Evolutionary conservation across 139 green algal genomes (phyloP), one percentile per base, ranked within the genome.

Genomic region (Chlamydomonas sp.): DNA sequence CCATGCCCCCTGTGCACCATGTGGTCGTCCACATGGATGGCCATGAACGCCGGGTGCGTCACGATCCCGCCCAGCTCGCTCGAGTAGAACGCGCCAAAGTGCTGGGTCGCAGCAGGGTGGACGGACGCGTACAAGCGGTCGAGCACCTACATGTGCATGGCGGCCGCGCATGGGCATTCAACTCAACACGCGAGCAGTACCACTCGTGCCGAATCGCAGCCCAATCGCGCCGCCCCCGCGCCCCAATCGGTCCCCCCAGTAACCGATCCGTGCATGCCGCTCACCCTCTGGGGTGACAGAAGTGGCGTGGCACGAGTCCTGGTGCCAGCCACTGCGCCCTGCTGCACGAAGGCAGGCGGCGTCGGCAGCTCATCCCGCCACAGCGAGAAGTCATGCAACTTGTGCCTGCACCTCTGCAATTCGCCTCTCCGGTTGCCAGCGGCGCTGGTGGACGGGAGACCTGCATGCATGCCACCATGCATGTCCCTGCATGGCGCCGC

Each of bases 1-100:
- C 72, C 87, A 61, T 97, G 87, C 5, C 92, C 92, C 2, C 71
- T 73, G 77, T 94, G 85, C 10, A 93, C 74, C 78, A 96, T 86
- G 74, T 96, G 91, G 75, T 98, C 93, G 72, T 97, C 90, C 20
- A 95, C 63, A 57, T 83, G 76, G 31, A 94, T 65, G 2, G 88
- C 60, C 85, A 95, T 92, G 22, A 90, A 70, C 3, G 73, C 79
- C 0, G 90, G 87, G 30, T 96, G 79, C 1, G 79, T 92, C 0
- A 89, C 73, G 28, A 96, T 94, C 63, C 88, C 90, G 30, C 84
- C 83, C 30, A 92, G 65, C 58, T 89, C 84, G 43, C 69, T 87
- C 33, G 79, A 89, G 76, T 87, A 96, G 69, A 96, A 93, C 22
- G 90, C 68, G 1, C 61, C 67, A 68, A 81, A 87, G 43, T 81